Conservation (phyloP, 1,284 basidiomycete genomes). For the Irpex sp. region DNA sequence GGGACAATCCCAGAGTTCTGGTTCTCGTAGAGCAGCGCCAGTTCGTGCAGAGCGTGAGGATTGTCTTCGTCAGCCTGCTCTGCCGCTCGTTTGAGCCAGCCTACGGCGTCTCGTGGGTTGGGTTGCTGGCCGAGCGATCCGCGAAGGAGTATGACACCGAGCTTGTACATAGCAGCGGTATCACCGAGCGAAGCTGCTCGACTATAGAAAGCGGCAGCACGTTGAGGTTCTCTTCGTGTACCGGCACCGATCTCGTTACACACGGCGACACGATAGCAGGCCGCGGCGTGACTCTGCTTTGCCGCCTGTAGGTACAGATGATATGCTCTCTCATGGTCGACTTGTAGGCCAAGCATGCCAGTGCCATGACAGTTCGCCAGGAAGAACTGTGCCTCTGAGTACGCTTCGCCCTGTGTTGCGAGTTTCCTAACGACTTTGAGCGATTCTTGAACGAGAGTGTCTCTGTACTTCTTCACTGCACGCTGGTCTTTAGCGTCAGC, state of each 20-base stretch:
- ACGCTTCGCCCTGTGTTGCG: conserved; percentile 86
- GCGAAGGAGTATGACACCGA: conserved; percentile 92
- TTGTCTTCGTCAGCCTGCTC: conserved; percentile 98
- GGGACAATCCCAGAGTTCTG: conserved; percentile 62
- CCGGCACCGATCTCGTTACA: conserved; percentile 99
- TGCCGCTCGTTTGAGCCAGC: conserved; percentile 93
- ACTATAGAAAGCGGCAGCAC: conserved; percentile 94
- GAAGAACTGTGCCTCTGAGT: conserved; percentile 99
- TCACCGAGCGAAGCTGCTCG: conserved; percentile 96
- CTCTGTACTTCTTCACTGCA: conserved; percentile 85
- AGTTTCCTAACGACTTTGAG: conserved; percentile 91
- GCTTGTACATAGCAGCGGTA: conserved; percentile 98
- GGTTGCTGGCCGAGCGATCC: conserved; percentile 82
- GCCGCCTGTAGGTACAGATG: conserved; percentile 97
- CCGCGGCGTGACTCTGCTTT: conserved; percentile 95
- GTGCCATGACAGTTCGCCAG: conserved; percentile 97
- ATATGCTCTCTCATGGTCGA: conserved; percentile 98
- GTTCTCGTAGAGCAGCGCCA: conserved; percentile 90
- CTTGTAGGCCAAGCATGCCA: conserved; percentile 88
- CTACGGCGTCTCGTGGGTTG: conserved; percentile 89
- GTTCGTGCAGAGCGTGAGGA: conserved; percentile 95
- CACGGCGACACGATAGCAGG: conserved; percentile 95
- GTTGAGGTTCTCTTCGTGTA: conserved; percentile 83
- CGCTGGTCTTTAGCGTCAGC: conserved; percentile 72
- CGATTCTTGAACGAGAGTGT: conserved; percentile 83